Evolutionary conservation across 1,284 basidiomycete species (phyloP).

Genomic region (Agroathelia rolfsii): DNA sequence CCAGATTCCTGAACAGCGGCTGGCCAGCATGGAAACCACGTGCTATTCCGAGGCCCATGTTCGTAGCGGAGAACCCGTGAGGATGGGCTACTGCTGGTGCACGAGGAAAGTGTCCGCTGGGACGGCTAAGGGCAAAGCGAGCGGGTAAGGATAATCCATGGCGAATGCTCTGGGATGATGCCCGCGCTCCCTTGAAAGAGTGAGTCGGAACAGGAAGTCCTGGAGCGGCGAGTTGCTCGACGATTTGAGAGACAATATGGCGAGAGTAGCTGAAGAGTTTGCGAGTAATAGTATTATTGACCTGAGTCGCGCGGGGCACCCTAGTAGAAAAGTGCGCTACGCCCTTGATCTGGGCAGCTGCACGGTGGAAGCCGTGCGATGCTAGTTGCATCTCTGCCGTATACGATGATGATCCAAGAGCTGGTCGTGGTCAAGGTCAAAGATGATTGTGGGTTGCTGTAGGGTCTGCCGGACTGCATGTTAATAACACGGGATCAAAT

Average conservation of each 20-base stretch:
- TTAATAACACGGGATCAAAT: no score
- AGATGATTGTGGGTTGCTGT: no score
- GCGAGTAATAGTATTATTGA: constrained; percentile 27
- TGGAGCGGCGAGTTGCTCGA: constrained; percentile 48
- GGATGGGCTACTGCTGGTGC: constrained; percentile 38
- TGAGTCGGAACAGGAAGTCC: constrained; percentile 35
- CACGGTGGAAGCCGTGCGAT: constrained; percentile 38
- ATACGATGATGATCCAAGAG: no score
- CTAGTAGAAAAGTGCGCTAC: constrained; percentile 13
- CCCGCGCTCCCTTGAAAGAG: no score
- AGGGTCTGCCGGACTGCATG: no score
- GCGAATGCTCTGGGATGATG: constrained; percentile 24
- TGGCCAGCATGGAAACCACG: constrained; percentile 62
- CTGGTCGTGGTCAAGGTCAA: no score
- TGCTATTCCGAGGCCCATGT: constrained; percentile 63
- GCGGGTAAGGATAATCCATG: constrained; percentile 37
- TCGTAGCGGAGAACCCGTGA: constrained; percentile 36
- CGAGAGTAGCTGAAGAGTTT: constrained; percentile 42
- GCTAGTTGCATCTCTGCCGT: constrained; percentile 45
- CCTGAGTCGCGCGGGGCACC: constrained; percentile 32
- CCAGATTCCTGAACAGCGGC: constrained; percentile 66
- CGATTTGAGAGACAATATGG: constrained; percentile 42
- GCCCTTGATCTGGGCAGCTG: constrained; percentile 25
- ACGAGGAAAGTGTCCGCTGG: constrained; percentile 38
- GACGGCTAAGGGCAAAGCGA: constrained; percentile 30